Conservation (phyloP, 2,329 filamentous ascomycete species). For the Colletotrichum camelliae region DNA sequence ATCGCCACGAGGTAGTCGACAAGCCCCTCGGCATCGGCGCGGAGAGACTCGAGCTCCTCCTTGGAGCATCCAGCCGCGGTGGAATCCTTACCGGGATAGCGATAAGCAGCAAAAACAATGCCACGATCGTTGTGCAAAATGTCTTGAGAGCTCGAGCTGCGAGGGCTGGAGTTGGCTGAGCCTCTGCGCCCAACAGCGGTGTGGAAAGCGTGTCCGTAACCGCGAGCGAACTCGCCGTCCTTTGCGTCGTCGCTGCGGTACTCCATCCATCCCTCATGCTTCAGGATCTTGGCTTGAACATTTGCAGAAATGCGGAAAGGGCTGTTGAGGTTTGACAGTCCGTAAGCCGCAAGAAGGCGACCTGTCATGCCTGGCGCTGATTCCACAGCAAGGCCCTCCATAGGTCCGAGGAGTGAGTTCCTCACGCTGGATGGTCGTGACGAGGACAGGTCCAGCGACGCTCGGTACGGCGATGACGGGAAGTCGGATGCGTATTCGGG, state of each 20-base stretch:
- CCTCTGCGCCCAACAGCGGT: constrained; percentile 38
- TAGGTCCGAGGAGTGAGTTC: constrained; percentile 4
- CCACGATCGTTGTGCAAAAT: constrained; percentile 47
- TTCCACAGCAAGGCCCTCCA: constrained; percentile 17
- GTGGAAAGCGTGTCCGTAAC: constrained; percentile 60
- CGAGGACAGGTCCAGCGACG: constrained; percentile 18
- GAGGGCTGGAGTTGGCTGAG: not conserved
- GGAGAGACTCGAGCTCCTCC: constrained; percentile 50
- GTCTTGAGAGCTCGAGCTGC: constrained; percentile 1
- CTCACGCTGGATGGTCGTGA: constrained; percentile 21
- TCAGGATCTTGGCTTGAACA: constrained; percentile 56
- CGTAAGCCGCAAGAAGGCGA: constrained; percentile 60
- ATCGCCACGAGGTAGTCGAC: constrained; percentile 59
- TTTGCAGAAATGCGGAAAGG: constrained; percentile 57
- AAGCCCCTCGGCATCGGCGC: constrained; percentile 55
- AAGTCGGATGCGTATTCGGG: constrained; percentile 35
- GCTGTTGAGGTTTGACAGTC: constrained; percentile 53
- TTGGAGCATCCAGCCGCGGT: constrained; percentile 38
- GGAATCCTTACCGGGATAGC: constrained; percentile 48
- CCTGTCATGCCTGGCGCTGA: constrained; percentile 42
- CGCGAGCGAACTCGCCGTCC: constrained; percentile 51
- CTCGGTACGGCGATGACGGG: constrained; percentile 20
- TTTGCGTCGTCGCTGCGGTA: constrained; percentile 50
- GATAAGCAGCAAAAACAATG: constrained; percentile 62
- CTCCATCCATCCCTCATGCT: constrained; percentile 57